These are phyloP conservation scores for Piper betle DNA, from an alignment of 164 flowering plant genomes.

Conservation along the genomic window DNA sequence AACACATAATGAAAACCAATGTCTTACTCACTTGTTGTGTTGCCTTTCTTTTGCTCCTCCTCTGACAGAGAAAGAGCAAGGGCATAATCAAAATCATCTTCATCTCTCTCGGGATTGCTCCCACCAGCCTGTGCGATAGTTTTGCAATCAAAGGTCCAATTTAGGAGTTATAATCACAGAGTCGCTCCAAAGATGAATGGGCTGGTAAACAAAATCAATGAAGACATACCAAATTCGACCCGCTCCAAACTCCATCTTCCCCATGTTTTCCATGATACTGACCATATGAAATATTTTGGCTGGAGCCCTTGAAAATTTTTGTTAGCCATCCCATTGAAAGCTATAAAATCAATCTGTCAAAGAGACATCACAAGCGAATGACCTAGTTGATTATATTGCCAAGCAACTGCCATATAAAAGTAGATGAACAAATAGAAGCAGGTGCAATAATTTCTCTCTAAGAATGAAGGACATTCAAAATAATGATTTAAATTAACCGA, in stretches of 20 bases:
- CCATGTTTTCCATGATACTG: conserved; percentile 37
- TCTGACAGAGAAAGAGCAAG: conserved; percentile 13
- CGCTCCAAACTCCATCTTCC: conserved; percentile 32
- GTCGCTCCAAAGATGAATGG: no score
- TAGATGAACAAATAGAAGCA: neutral
- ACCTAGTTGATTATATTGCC: neutral
- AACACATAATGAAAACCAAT: neutral
- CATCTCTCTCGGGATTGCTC: no score
- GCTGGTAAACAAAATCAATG: conserved; percentile 4
- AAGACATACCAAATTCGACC: conserved; percentile 33
- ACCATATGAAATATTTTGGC: conserved; percentile 10
- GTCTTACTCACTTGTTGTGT: neutral
- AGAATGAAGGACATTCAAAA: no score
- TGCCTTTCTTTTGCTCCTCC: conserved; percentile 28
- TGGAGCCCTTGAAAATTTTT: conserved; percentile 30
- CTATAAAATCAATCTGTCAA: conserved; percentile 25
- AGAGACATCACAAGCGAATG: conserved; percentile 16
- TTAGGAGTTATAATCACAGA: no score
- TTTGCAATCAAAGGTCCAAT: no score
- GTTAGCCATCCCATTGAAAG: conserved; percentile 70
- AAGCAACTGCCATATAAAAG: neutral
- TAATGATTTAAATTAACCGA: no score
- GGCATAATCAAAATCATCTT: no score
- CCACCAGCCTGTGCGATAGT: no score
- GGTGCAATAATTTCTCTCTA: conserved; percentile 2